A percentile compares a stretch with the other conserved stretches of the same genome.
Evolutionary conservation across 2,329 filamentous ascomycete genomes (phyloP).

Genomic region (Pyrenochaeta sp.): DNA sequence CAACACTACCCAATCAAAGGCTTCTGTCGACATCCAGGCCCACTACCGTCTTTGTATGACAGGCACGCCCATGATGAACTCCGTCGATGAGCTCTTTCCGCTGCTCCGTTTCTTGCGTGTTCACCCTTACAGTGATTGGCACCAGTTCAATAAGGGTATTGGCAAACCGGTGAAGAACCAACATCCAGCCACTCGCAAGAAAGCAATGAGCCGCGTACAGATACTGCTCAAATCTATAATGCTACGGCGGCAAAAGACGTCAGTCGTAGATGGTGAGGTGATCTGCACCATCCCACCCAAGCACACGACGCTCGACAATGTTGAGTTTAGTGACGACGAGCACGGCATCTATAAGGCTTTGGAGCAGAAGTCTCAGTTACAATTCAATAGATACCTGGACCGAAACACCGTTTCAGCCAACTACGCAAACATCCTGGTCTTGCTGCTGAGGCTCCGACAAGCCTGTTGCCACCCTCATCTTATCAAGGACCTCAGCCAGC

Average conservation of each 20-base stretch:
- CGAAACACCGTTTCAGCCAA: constrained; percentile 72
- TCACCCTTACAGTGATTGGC: constrained; percentile 73
- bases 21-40: constrained; percentile 66
- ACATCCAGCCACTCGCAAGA: constrained; percentile 41
- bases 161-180: constrained; percentile 57
- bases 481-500: constrained; percentile 71
- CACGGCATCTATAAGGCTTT: constrained; percentile 70
- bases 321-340: constrained; percentile 73
- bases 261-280: constrained; percentile 79
- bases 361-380: constrained; percentile 71
- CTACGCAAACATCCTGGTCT: constrained; percentile 81
- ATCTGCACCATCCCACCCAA: constrained; percentile 75
- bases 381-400: constrained; percentile 80
- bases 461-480: constrained; percentile 80
- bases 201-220: constrained; percentile 75
- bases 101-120: constrained; percentile 80
- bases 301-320: constrained; percentile 67
- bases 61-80: constrained; percentile 91
- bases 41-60: constrained; percentile 77
- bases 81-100: constrained; percentile 78
- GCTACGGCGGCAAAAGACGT: constrained; percentile 82
- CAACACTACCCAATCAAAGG: constrained; percentile 67
- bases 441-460: constrained; percentile 81
- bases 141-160: constrained; percentile 68
- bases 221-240: constrained; percentile 81